phyloP scores from a whole-genome alignment of 768 basidiomycete species.

The Phlebiopsis gigantea region DNA sequence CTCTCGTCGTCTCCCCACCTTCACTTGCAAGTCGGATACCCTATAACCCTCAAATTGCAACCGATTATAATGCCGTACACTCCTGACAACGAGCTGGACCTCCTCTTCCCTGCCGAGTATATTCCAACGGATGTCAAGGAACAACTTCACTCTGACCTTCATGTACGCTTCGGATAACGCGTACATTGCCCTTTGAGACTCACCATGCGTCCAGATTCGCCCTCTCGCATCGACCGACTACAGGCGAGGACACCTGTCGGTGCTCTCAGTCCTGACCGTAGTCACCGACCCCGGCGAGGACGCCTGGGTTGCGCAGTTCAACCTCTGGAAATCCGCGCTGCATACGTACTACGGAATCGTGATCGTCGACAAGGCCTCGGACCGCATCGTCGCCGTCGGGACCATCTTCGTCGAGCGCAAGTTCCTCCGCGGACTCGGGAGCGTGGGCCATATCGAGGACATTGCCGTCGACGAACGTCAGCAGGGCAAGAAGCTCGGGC shows the following conservation, averaged over 20 bases:
- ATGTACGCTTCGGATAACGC: conserved; percentile 39
- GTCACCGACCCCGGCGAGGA: conserved; percentile 60
- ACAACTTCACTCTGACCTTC: conserved; percentile 58
- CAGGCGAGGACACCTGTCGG: conserved; percentile 72
- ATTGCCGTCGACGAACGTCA: conserved; percentile 86
- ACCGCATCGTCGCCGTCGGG: conserved; percentile 81
- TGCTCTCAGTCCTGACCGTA: conserved; percentile 70
- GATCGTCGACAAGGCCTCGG: conserved; percentile 67
- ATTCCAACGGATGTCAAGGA: conserved; percentile 61
- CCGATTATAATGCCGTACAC: conserved; percentile 40
- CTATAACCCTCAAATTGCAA: neutral
- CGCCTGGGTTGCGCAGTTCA: conserved; percentile 69
- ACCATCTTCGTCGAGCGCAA: conserved; percentile 89
- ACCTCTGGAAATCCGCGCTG: conserved; percentile 45
- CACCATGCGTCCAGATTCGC: conserved; percentile 57
- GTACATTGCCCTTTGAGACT: neutral
- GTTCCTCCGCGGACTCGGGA: conserved; percentile 81
- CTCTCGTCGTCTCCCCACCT: neutral
- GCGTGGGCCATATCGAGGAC: conserved; percentile 95
- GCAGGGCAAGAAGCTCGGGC: conserved; percentile 90
- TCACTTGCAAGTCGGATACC: neutral
- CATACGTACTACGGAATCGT: conserved; percentile 82
- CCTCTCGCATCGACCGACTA: conserved; percentile 87
- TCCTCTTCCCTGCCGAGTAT: conserved; percentile 69
- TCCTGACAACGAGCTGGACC: conserved; percentile 62